Evolutionary conservation across 805 yeast species (phyloP), one percentile per base, ranked within the genome.

Genomic region (Komagataella populi): DNA sequence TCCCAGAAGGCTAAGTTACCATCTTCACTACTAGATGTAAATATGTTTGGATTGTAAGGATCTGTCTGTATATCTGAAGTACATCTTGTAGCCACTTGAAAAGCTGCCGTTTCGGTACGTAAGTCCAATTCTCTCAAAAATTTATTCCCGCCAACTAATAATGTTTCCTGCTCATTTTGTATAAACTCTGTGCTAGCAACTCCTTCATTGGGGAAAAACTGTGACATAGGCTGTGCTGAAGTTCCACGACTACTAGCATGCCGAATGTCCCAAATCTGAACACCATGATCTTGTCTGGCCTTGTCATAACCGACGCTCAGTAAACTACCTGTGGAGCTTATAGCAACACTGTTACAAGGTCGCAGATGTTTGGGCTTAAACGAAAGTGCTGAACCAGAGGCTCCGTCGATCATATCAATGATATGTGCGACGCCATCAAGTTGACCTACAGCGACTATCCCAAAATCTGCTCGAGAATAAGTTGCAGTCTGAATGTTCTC

Each of bases 1-100:
- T 86, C 95, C 87, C 90, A 90, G 6, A 90, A 71, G 0, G 91
- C 83, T 49, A 89, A 67, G 0, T 93, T 78, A 1, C 96, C 96
- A 59, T 86, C 91, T 57, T 89, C 96, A 50, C 87, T 79, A 55
- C 78, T 78, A 0, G 95, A 81, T 16, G 87, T 79, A 63, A 90
- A 87, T 55, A 77, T 72, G 63, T 78, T 74, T 10, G 73, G 74
- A 59, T 81, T 80, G 60, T 79, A 79, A 3, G 85, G 91, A 60
- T 87, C 90, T 30, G 82, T 70, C 6, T 77, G 72, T 48, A 90
- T 72, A 17, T 84, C 84, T 57, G 78, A 72, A 0, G 89, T 80
- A 53, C 86, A 77, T 57, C 83, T 78, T 0, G 95, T 84, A 2
- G 90, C 84, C 59, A 85, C 73, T 62, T 87, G 96, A 59, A 77